A percentile compares a stretch with the other conserved stretches of the same genome.
phyloP scores from a whole-genome alignment of 1,139 yeast genomes.

The Magnusiomyces suaveolens region DNA sequence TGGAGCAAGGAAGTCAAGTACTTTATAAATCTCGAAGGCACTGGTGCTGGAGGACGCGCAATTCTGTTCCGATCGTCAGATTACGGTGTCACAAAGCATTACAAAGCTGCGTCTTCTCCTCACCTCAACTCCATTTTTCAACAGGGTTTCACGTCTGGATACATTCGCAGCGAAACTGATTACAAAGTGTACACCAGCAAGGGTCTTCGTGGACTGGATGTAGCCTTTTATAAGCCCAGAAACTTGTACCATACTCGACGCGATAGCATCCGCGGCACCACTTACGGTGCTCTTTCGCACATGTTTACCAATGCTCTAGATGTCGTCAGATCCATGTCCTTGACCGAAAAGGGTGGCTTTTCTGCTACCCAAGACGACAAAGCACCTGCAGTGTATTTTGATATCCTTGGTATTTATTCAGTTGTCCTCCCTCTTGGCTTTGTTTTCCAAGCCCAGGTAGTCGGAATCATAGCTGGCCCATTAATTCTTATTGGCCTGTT shows the following conservation, averaged over 20 bases:
- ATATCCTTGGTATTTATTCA: constrained; percentile 48
- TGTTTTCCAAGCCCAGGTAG: constrained; percentile 41
- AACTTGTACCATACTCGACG: constrained; percentile 70
- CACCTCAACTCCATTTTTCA: constrained; percentile 73
- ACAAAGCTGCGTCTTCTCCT: constrained; percentile 43
- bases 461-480: constrained; percentile 48
- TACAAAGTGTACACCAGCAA: constrained; percentile 57
- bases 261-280: constrained; percentile 59
- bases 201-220: constrained; percentile 77
- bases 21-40: constrained; percentile 85
- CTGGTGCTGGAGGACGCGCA: constrained; percentile 90
- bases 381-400: constrained; percentile 49
- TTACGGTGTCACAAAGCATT: constrained; percentile 56
- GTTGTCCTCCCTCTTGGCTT: constrained; percentile 44
- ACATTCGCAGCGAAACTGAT: constrained; percentile 76
- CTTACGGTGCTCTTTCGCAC: constrained; percentile 65
- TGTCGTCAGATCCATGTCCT: constrained; percentile 38
- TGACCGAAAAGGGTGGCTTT: constrained; percentile 33
- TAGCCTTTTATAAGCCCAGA: constrained; percentile 67
- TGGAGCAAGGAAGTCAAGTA: constrained; percentile 58
- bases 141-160: constrained; percentile 67
- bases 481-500: constrained; percentile 42
- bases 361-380: constrained; percentile 23
- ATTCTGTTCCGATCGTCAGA: constrained; percentile 78
- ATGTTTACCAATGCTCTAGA: constrained; percentile 69